Evolutionary conservation across 768 basidiomycete species (phyloP).

Genomic region (Auricularia cornea): DNA sequence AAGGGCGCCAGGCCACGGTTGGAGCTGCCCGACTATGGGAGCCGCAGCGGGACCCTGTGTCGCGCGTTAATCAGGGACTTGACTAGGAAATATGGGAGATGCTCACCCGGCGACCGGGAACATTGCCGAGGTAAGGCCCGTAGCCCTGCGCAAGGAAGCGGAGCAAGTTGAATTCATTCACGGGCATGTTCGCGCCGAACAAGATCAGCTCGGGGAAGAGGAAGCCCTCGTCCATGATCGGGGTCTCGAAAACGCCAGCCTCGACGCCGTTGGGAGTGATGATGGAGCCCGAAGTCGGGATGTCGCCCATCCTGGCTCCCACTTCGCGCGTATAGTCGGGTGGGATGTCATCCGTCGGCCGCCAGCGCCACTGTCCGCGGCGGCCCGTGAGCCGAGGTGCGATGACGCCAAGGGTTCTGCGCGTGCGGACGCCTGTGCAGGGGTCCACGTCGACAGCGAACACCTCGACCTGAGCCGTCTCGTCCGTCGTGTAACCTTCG

Average conservation of each 20-base stretch:
- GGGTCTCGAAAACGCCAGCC: not conserved
- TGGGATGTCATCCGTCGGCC: not conserved
- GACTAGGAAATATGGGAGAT: not conserved
- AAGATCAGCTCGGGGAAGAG: not conserved
- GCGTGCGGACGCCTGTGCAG: not conserved
- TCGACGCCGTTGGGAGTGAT: not conserved
- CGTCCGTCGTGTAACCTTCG: not conserved
- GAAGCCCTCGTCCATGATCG: not conserved
- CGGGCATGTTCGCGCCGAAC: not conserved
- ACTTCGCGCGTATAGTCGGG: not conserved
- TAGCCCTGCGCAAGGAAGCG: not conserved
- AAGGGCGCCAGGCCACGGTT: not conserved
- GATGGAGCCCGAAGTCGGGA: not conserved
- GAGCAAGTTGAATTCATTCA: not conserved
- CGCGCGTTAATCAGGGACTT: not conserved
- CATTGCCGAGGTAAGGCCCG: not conserved
- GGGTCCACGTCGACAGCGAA: not conserved
- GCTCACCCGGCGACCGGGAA: not conserved
- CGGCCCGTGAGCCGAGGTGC: not conserved
- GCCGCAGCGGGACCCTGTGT: not conserved
- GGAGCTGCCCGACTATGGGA: not conserved
- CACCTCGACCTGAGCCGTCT: not conserved
- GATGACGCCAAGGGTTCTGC: not conserved
- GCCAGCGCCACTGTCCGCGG: not conserved
- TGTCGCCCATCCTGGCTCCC: not conserved